Evolutionary conservation across 2,329 filamentous ascomycete species (phyloP), one percentile per base, ranked within the genome.

Genomic region (Clarireedia paspali): DNA sequence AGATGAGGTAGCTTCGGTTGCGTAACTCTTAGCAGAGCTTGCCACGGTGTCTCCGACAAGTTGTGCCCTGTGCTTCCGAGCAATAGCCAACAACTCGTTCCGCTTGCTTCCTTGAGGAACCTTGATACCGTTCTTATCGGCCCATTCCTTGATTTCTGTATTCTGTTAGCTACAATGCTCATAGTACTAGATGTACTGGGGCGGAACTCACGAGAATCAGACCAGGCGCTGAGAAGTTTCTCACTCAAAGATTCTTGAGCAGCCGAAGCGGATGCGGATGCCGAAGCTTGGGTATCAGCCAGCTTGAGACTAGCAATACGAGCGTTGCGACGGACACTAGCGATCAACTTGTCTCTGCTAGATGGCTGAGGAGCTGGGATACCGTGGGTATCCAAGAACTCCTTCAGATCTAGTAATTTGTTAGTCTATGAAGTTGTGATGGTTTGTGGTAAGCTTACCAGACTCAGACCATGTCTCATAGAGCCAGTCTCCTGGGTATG

Each of bases 401-500:
- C 81, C 78, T 97, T 97, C 60, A 96, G 75, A 50, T 96, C 92
- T 69, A 47, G 26, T n/a, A 38, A 4, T 1, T 4, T 50, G 47
- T 66, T 55, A 66, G 59, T 38, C n/a, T 55, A 12, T 45, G n/a
- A 4, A 34, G 4, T 15, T 36, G 3, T 12, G 20, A 26, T 48
- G 17, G 0, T 27, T 2, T 5, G 17, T 15, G 9, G 27, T 4
- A 38, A 39, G 15, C 61, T 49, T 61, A 68, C 67, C 67, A 62
- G 91, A 96, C 62, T 96, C 74, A 52, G 88, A 86, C 94, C 94
- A 99, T 6, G 86, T 79, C 59, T 85, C 80, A 70, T 96, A 99
- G 45, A 97, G 76, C 94, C 94, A 97, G 74, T 96, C 84, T 40
- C 94, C 94, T 36, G 94, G 94, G 68, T 97, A 97, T n/a, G 83